These are phyloP conservation scores for Ogataea trehaloabstinens DNA, from an alignment of 805 yeast genomes.

Conservation along the genomic window DNA sequence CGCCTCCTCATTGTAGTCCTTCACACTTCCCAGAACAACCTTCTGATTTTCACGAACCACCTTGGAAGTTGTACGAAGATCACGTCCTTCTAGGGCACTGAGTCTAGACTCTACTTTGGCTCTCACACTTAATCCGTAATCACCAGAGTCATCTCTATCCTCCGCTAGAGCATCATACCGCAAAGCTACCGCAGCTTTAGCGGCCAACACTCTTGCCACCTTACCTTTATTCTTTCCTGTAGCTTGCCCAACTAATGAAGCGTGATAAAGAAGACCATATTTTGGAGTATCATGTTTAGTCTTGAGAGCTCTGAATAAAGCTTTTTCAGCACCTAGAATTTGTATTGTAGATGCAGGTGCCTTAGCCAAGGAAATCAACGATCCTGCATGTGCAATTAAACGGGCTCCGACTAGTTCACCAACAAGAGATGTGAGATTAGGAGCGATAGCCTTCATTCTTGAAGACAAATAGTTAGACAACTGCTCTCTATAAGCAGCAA, in stretches of 20 bases:
- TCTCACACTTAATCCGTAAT: constrained; percentile 87
- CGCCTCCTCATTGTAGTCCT: constrained; percentile 93
- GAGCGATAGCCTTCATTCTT: constrained; percentile 99
- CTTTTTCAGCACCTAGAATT: constrained; percentile 98
- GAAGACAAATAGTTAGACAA: constrained; percentile 85
- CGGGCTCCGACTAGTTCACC: constrained; percentile 99
- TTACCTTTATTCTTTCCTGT: constrained; percentile 98
- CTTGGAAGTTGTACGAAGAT: constrained; percentile 84
- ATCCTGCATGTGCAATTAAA: constrained; percentile 96
- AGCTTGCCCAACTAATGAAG: constrained; percentile 96
- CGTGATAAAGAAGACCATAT: constrained; percentile 95
- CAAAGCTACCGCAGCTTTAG: constrained; percentile 94
- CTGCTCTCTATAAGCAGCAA: constrained; percentile 95
- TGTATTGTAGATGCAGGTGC: constrained; percentile 99
- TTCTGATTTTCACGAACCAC: constrained; percentile 80
- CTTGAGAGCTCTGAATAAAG: constrained; percentile 96
- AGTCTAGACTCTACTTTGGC: constrained; percentile 92
- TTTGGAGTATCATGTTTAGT: constrained; percentile 99
- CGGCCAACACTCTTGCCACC: constrained; percentile 97
- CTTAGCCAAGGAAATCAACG: constrained; percentile 89
- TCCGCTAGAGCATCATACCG: constrained; percentile 97
- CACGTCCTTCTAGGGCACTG: constrained; percentile 95
- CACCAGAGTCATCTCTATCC: constrained; percentile 95
- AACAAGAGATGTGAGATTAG: constrained; percentile 90
- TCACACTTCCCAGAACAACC: constrained; percentile 79